Conservation (phyloP, 805 yeast species). For the Ogataea paradorogensis region DNA sequence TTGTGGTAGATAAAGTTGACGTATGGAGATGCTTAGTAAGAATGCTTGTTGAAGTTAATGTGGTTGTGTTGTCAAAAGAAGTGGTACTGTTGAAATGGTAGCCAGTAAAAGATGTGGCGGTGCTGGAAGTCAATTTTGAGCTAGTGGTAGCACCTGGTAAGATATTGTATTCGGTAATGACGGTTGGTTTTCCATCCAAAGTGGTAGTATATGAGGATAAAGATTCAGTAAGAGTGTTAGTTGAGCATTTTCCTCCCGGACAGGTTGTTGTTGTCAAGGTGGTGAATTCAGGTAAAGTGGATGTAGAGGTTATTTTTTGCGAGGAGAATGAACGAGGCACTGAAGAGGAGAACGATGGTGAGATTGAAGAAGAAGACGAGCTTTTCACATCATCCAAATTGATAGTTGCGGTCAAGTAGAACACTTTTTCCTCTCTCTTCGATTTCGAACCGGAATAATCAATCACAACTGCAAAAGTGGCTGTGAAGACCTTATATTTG, state of each 20-base stretch:
- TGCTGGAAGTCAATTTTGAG: not conserved
- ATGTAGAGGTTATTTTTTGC: no score
- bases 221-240: slow-evolving; percentile 14
- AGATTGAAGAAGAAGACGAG: no score
- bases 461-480: slow-evolving; percentile 22
- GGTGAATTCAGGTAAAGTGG: slow-evolving; percentile 5
- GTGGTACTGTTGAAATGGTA: not conserved
- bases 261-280: slow-evolving; percentile 15
- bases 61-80: slow-evolving; percentile 5
- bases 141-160: slow-evolving; percentile 8
- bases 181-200: slow-evolving; percentile 34
- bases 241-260: slow-evolving; percentile 12
- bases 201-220: slow-evolving; percentile 31
- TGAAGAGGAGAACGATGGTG: no score
- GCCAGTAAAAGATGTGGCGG: not conserved
- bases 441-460: slow-evolving; percentile 2
- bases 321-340: no score
- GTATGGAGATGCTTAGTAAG: slow-evolving; percentile 2
- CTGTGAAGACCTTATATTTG: slow-evolving; percentile 17
- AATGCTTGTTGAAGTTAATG: slow-evolving; percentile 3
- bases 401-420: slow-evolving; percentile 21
- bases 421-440: slow-evolving; percentile 21
- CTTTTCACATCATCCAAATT: slow-evolving; percentile 1
- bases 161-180: slow-evolving; percentile 40
- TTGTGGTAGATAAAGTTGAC: slow-evolving; percentile 2